These are phyloP conservation scores for Quercus phellos DNA, from an alignment of 331 rosid genomes.

Conservation along the genomic window DNA sequence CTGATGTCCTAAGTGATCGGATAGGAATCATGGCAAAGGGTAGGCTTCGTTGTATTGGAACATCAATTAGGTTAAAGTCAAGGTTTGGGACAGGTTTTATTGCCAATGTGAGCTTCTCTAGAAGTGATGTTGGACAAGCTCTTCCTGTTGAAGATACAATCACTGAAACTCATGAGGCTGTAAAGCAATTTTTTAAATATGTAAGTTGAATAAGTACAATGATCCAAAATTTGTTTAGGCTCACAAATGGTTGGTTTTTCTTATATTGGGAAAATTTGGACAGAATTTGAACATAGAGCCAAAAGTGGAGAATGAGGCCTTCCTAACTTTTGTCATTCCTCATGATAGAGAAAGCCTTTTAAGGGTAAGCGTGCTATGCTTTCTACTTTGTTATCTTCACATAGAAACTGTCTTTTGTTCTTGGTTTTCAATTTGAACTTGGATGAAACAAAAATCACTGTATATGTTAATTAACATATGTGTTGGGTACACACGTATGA, in stretches of 20 bases:
- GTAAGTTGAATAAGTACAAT: constrained; percentile 40
- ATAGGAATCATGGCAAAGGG: constrained; percentile 97
- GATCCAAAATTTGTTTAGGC: constrained; percentile 4
- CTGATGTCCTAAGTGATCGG: constrained; percentile 76
- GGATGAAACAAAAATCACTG: too few species aligned
- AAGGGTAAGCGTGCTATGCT: constrained; percentile 29
- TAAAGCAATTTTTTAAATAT: constrained; percentile 63
- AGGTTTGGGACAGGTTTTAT: constrained; percentile 77
- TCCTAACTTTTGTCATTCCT: constrained; percentile 72
- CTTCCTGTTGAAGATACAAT: constrained; percentile 31
- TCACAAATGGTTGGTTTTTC: constrained; percentile 7
- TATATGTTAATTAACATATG: too few species aligned
- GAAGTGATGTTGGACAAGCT: constrained; percentile 32
- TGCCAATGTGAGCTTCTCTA: constrained; percentile 54
- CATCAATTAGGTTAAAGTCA: constrained; percentile 75
- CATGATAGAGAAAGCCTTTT: constrained; percentile 63
- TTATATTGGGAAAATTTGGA: constrained; percentile 29
- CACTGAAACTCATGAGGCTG: constrained; percentile 39
- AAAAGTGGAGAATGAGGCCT: constrained; percentile 62
- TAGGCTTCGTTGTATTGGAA: constrained; percentile 83
- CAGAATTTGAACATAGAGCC: constrained; percentile 73
- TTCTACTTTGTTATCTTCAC: background rate
- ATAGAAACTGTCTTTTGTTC: background rate
- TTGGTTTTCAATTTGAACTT: too few species aligned
- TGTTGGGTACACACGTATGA: too few species aligned